Percentiles rank a stretch among this genome's conserved stretches.
These are phyloP conservation scores for Rutidosis leptorrhynchoides DNA, from an alignment of 129 eudicot genomes.

Conservation along the genomic window DNA sequence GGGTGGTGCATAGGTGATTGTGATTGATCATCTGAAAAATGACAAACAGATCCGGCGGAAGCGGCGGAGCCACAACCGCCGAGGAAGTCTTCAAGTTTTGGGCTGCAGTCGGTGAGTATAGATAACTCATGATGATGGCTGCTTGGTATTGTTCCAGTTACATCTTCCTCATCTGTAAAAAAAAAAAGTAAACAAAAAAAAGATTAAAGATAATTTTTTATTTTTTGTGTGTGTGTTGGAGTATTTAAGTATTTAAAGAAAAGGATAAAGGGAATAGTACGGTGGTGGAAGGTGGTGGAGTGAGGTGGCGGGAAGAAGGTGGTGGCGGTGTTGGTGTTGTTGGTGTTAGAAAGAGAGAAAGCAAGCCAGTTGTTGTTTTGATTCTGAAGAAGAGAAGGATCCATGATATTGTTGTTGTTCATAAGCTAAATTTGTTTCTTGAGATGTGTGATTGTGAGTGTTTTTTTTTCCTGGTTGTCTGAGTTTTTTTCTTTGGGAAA, in stretches of 20 bases:
- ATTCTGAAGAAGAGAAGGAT: constrained; percentile 38
- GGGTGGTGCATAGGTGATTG: constrained; percentile 1
- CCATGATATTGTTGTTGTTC: constrained; percentile 36
- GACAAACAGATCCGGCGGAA: constrained; percentile 26
- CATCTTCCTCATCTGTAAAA: constrained; percentile 26
- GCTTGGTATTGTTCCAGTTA: constrained; percentile 20
- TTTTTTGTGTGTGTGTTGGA: background rate
- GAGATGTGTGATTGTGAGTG: constrained; percentile 26
- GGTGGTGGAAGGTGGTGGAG: constrained; percentile 31
- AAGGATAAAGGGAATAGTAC: constrained; percentile 9
- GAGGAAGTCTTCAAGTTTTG: constrained; percentile 79
- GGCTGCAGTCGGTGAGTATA: constrained; percentile 37
- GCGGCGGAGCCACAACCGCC: constrained; percentile 41
- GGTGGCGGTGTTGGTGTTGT: constrained; percentile 12
- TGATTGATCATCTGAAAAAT: constrained; percentile 27
- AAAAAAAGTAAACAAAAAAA: background rate
- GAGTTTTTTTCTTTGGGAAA: constrained; percentile 51
- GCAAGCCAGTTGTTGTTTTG: constrained; percentile 57
- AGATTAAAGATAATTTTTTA: background rate
- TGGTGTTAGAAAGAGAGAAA: constrained; percentile 72
- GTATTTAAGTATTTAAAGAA: background rate
- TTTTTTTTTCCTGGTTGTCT: constrained; percentile 30
- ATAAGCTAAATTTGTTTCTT: background rate
- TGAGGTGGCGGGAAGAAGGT: constrained; percentile 25
- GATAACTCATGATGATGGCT: constrained; percentile 23